Evolutionary conservation across 192 early-diverging fungal genomes (phyloP).

Genomic region (Mortierella claussenii): DNA sequence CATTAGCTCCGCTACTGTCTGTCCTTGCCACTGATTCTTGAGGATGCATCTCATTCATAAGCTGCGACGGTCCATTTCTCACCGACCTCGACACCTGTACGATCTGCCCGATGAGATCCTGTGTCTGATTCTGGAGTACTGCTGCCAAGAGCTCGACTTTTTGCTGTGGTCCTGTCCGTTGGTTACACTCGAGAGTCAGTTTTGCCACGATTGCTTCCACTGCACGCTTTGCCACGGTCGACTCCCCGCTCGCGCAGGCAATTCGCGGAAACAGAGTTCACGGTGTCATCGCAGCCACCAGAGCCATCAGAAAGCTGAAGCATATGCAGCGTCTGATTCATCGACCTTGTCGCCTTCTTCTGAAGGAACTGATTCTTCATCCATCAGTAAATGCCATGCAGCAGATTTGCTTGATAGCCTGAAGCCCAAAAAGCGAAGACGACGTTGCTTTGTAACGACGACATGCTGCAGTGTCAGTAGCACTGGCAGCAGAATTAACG

Average conservation of each 20-base stretch:
- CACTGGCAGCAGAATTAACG: neutral
- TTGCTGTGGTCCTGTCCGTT: constrained; percentile 45
- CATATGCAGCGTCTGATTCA: too few species aligned
- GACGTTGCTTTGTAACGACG: neutral
- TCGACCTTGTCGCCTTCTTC: too few species aligned
- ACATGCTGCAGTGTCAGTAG: neutral
- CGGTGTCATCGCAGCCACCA: neutral
- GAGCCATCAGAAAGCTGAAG: too few species aligned
- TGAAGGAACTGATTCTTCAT: too few species aligned
- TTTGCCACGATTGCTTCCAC: constrained; percentile 50
- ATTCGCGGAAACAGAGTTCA: neutral
- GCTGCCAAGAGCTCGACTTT: constrained; percentile 45
- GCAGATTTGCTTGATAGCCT: neutral
- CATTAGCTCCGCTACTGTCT: neutral
- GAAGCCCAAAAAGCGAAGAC: constrained; percentile 16
- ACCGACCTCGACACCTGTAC: constrained; percentile 28
- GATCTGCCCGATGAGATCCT: constrained; percentile 45
- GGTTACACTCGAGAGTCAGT: constrained; percentile 26
- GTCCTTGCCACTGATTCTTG: neutral
- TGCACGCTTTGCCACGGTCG: constrained; percentile 37
- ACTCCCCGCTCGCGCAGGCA: neutral
- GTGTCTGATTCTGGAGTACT: constrained; percentile 36
- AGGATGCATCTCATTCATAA: constrained; percentile 27
- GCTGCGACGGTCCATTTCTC: constrained; percentile 36
- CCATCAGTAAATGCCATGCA: neutral